Base-by-base conservation (phyloP, 164 flowering plant genomes). In the Chloranthus sessilifolius region DNA sequence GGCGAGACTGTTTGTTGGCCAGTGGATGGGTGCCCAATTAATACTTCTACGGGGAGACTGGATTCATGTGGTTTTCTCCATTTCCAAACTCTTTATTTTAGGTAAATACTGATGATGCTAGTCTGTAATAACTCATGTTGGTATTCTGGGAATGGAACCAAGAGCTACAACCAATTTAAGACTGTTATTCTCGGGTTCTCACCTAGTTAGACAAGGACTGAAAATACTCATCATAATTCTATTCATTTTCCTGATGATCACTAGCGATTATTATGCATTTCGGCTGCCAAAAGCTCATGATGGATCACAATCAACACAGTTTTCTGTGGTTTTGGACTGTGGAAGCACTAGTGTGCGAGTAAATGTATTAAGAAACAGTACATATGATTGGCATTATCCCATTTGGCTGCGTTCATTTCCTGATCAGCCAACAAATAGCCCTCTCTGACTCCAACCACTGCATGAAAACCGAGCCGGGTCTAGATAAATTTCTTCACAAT, bases 281-380 rank as follows among this genome's bases (percentile, higher is more conserved):
- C 50, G 46, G 53, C 14, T 33, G 0, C 24, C 50, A 11, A 48
- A 30, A 16, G 10, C 8, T 42, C 19, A 7, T 35, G 28, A 15
- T 50, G 25, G 36, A 27, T 43, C 56, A 8, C 29, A 41, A 5
- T 53, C 47, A 26, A 34, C 73, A n/a, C 68, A 70, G 52, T 83
- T 53, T 63, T 72, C 79, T 22, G 88, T 84, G 43, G 85, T 84
- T 50, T 58, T 81, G 59, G 92, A 84, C 56, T 84, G 88, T 73
- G 88, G 92, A 53, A 81, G 92, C 68, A 81, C 83, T 5, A 88
- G 88, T 17, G 74, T 82, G 1, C 71, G 85, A 62, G 75, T 84
- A 46, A 65, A 68, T 69, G 81, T 75, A 47, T 44, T 26, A 24
- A 25, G 15, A 5, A 59, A 55, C 34, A 55, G 20, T 58, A 47